Percentiles rank a stretch among this genome's conserved stretches.
phyloP scores from a whole-genome alignment of 202 grass and related monocot genomes.

The Hordeum pubiflorum region DNA sequence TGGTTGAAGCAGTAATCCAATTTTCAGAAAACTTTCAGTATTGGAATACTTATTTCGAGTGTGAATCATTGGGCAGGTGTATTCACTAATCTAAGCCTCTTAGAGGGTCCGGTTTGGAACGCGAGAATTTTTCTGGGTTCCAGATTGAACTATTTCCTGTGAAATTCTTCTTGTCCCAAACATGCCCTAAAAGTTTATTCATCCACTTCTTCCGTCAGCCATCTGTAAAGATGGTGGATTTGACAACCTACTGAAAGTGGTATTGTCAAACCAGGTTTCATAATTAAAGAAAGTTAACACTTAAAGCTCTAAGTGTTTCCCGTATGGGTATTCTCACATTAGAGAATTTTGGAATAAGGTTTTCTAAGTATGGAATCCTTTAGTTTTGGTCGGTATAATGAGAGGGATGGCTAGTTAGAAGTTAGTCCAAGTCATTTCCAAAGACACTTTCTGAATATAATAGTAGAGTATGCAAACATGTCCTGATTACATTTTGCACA shows the following conservation, averaged over 20 bases:
- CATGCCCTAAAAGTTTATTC: not conserved
- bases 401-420: not conserved
- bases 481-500: conserved; percentile 11
- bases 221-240: not conserved
- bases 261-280: not conserved
- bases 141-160: not conserved
- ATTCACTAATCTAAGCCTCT: not conserved
- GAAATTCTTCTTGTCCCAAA: not conserved
- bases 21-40: not conserved
- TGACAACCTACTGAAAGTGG: not conserved
- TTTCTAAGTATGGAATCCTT: not conserved
- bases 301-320: conserved; percentile 4
- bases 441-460: not conserved
- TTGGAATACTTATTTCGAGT: not conserved
- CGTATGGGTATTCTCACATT: not conserved
- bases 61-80: not conserved
- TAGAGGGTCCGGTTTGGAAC: not conserved
- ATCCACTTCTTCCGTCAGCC: not conserved
- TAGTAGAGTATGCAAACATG: not conserved
- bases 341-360: not conserved
- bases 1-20: not conserved
- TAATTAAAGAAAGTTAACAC: not conserved
- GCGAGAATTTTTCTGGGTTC: not conserved
- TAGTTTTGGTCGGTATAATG: not conserved
- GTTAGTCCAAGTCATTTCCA: not conserved